phyloP scores from a whole-genome alignment of 2,329 filamentous ascomycete species.

The Epichloe scottii region DNA sequence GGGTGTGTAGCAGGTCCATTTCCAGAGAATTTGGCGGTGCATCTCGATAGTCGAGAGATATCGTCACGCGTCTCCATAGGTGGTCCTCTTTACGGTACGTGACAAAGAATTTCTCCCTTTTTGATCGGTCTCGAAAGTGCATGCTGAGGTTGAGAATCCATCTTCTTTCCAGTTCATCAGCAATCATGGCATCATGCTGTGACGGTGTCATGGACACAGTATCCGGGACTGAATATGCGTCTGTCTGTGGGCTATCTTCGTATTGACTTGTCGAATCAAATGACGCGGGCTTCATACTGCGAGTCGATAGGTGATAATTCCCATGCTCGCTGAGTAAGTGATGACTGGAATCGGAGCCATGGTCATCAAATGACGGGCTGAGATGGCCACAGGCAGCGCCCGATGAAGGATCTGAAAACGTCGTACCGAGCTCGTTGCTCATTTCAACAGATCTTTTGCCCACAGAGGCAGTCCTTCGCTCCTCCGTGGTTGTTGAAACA shows the following conservation, averaged over 20 bases:
- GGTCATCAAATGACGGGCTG: conserved; percentile 4
- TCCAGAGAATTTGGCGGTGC: conserved; percentile 74
- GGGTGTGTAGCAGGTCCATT: conserved; percentile 62
- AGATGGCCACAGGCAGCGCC: conserved; percentile 35
- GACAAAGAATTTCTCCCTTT: conserved; percentile 94
- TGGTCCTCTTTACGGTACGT: conserved; percentile 76
- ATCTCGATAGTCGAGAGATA: conserved; percentile 84
- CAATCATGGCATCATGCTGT: conserved; percentile 51
- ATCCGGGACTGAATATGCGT: conserved; percentile 25
- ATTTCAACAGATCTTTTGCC: conserved; percentile 29
- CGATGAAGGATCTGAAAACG: conserved; percentile 24
- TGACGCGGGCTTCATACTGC: background rate
- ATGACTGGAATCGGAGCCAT: background rate
- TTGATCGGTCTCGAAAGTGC: conserved; percentile 90
- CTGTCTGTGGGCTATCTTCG: conserved; percentile 13
- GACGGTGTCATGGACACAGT: conserved; percentile 36
- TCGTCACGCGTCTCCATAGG: conserved; percentile 76
- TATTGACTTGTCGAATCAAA: background rate
- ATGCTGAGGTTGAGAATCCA: conserved; percentile 98
- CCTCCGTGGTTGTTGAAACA: conserved; percentile 46
- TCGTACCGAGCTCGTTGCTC: conserved; percentile 13
- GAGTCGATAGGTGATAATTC: background rate
- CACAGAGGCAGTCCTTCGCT: conserved; percentile 59
- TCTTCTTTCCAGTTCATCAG: conserved; percentile 69
- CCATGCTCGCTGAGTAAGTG: background rate